These are phyloP conservation scores for Dioscorea dumetorum DNA, from an alignment of 106 monocot genomes.

Conservation along the genomic window DNA sequence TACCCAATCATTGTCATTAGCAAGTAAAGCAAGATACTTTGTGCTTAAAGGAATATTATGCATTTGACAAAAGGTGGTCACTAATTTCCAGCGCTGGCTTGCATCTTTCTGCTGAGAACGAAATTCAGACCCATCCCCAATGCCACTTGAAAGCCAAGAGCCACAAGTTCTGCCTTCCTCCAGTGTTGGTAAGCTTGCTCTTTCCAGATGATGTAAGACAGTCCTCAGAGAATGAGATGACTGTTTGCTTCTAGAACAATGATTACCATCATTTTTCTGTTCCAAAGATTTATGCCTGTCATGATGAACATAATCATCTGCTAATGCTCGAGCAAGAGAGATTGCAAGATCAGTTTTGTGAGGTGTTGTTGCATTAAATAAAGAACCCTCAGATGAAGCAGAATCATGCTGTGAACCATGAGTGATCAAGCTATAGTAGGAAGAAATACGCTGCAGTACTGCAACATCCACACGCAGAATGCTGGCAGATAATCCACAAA, in stretches of 20 bases:
- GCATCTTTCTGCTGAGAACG: constrained; percentile 72
- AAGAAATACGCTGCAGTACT: constrained; percentile 74
- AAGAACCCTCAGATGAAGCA: constrained; percentile 33
- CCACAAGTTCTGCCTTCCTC: constrained; percentile 72
- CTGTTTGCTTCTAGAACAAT: constrained; percentile 20
- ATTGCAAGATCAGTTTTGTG: constrained; percentile 34
- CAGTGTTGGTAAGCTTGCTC: constrained; percentile 69
- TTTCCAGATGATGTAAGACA: constrained; percentile 81
- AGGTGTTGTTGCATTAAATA: constrained; percentile 31
- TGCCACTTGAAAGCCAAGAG: constrained; percentile 77
- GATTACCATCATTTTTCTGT: constrained; percentile 25
- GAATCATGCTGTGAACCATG: constrained; percentile 27
- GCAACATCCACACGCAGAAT: constrained; percentile 83
- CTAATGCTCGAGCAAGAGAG: constrained; percentile 68
- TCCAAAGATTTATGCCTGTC: constrained; percentile 23
- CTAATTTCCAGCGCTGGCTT: constrained; percentile 75
- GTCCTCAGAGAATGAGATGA: constrained; percentile 35
- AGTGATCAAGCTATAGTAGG: constrained; percentile 35
- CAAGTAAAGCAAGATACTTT: constrained; percentile 84
- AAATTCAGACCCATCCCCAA: constrained; percentile 73
- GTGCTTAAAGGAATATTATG: constrained; percentile 87
- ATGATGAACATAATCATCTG: constrained; percentile 63
- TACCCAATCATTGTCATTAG: constrained; percentile 99
- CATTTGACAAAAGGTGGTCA: constrained; percentile 78
- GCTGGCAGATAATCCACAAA: constrained; percentile 70